phyloP scores from a whole-genome alignment of 176 grass and related monocot species.

The Ensete ventricosum region DNA sequence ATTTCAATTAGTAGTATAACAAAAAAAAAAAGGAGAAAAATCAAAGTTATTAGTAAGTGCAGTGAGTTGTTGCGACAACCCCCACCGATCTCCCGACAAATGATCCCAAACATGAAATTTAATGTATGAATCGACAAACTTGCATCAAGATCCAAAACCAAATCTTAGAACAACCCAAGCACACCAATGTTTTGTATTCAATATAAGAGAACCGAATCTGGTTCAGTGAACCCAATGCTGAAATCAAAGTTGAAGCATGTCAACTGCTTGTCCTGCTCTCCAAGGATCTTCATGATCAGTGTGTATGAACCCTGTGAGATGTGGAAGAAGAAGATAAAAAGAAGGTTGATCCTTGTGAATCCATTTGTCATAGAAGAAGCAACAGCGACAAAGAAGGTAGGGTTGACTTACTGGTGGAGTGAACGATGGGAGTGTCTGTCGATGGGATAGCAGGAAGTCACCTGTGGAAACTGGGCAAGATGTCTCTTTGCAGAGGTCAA shows the following conservation, averaged over 20 bases:
- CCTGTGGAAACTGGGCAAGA: constrained; percentile 44
- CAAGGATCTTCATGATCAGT: constrained; percentile 54
- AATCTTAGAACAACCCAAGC: too few species aligned
- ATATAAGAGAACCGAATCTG: too few species aligned
- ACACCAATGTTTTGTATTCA: too few species aligned
- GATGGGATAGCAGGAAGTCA: constrained; percentile 33
- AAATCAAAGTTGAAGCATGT: constrained; percentile 74
- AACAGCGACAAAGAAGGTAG: not conserved
- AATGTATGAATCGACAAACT: too few species aligned
- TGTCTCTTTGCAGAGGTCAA: constrained; percentile 67
- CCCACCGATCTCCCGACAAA: too few species aligned
- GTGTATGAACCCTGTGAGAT: constrained; percentile 54
- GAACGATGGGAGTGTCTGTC: constrained; percentile 34
- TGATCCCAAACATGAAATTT: too few species aligned
- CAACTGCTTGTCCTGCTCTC: constrained; percentile 31
- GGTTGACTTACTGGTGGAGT: constrained; percentile 44
- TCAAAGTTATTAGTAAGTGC: too few species aligned
- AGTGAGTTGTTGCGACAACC: too few species aligned
- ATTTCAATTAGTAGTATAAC: too few species aligned
- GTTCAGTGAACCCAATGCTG: constrained; percentile 34
- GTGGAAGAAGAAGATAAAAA: constrained; percentile 1
- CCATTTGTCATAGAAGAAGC: not conserved
- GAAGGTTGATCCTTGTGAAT: not conserved
- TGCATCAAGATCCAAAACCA: too few species aligned
- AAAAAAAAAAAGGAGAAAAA: too few species aligned